Conservation (phyloP, 371 early-diverging fungal genomes). For the Amoeboradix gromovi region DNA sequence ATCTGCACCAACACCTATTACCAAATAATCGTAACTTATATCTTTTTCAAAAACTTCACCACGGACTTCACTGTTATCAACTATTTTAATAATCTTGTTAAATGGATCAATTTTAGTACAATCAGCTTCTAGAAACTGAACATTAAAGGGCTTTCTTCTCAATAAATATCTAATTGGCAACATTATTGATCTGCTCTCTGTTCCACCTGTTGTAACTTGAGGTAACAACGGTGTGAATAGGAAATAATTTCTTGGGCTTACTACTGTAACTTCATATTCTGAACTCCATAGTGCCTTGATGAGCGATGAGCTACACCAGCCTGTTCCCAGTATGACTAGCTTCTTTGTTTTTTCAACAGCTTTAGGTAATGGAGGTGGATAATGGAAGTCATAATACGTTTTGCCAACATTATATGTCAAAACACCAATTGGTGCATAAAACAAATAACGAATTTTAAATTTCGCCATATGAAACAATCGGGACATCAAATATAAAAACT, state of each 20-base stretch:
- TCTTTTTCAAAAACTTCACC: not conserved
- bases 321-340: constrained; percentile 58
- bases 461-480: too few relatives aligned
- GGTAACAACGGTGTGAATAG: constrained; percentile 70
- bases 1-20: constrained; percentile 48
- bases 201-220: constrained; percentile 45
- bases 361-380: not conserved
- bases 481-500: too few relatives aligned
- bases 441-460: not conserved
- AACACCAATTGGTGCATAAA: not conserved
- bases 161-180: constrained; percentile 56
- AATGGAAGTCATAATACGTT: not conserved
- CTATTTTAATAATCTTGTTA: constrained; percentile 34
- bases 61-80: constrained; percentile 7
- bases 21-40: constrained; percentile 31
- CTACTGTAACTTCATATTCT: constrained; percentile 45
- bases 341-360: constrained; percentile 9
- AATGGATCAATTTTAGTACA: constrained; percentile 49
- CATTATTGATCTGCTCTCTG: constrained; percentile 51
- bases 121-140: constrained; percentile 53
- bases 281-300: constrained; percentile 39
- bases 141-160: constrained; percentile 46
- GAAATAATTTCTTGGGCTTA: constrained; percentile 70
- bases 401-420: not conserved
- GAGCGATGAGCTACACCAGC: constrained; percentile 58